Evolutionary conservation across 1,284 basidiomycete genomes (phyloP).

Genomic region (Cryptococcus maquisensis): DNA sequence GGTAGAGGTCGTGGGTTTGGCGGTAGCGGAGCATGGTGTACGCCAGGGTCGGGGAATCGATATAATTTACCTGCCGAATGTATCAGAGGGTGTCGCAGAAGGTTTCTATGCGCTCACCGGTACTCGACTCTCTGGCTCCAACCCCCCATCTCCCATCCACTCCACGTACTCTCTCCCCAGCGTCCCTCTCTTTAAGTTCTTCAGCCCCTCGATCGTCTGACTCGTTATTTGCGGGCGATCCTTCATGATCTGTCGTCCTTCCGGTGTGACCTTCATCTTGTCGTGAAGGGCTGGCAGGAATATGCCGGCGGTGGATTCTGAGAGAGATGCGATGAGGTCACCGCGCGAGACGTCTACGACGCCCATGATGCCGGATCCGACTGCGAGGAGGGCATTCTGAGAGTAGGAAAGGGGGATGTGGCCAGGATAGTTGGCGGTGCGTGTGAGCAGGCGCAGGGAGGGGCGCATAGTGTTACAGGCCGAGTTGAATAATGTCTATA

Average conservation of each 20-base stretch:
- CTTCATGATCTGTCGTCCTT: slow-evolving; percentile 76
- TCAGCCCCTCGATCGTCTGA: slow-evolving; percentile 65
- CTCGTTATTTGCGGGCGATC: slow-evolving; percentile 79
- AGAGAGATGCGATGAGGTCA: slow-evolving; percentile 89
- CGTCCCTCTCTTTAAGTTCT: slow-evolving; percentile 67
- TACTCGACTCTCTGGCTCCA: slow-evolving; percentile 93
- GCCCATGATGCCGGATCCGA: slow-evolving; percentile 79
- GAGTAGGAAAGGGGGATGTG: slow-evolving; percentile 77
- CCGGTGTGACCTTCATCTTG: slow-evolving; percentile 69
- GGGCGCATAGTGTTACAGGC: slow-evolving; percentile 1
- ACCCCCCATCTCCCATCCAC: slow-evolving; percentile 83
- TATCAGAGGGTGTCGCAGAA: not conserved
- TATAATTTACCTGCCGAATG: slow-evolving; percentile 75
- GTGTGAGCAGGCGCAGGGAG: slow-evolving; percentile 1
- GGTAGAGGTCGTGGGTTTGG: slow-evolving; percentile 83
- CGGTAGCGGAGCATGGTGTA: slow-evolving; percentile 98
- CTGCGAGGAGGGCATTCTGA: slow-evolving; percentile 78
- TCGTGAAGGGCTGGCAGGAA: slow-evolving; percentile 76
- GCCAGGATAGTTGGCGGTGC: slow-evolving; percentile 55
- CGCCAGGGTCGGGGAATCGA: slow-evolving; percentile 86
- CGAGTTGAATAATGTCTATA: too few relatives aligned
- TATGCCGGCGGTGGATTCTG: slow-evolving; percentile 80
- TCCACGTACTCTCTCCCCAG: slow-evolving; percentile 83
- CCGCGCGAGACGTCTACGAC: slow-evolving; percentile 77
- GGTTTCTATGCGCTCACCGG: slow-evolving; percentile 58